Percentiles rank a stretch among this genome's conserved stretches.
Evolutionary conservation across 75 land plant species (phyloP).

Genomic region (Cryptomeria japonica): DNA sequence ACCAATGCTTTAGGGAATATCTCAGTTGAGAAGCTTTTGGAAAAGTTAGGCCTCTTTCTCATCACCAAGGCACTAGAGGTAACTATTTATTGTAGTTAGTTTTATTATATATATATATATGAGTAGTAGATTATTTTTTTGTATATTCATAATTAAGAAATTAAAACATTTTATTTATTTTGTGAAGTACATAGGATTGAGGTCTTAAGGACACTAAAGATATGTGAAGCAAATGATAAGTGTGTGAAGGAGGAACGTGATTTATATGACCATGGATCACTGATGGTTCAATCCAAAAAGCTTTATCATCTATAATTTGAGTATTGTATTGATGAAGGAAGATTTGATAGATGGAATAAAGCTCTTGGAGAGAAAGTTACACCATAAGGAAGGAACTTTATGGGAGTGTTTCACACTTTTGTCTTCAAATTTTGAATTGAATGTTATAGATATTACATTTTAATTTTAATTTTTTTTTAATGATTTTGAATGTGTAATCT

Average conservation of each 20-base stretch:
- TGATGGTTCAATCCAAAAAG: not conserved
- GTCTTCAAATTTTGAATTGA: not conserved
- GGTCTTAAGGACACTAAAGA: not conserved
- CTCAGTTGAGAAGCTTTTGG: not conserved
- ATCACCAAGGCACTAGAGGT: not conserved
- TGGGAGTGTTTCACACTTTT: not conserved
- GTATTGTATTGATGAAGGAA: no score
- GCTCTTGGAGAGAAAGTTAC: no score
- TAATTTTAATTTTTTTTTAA: no score
- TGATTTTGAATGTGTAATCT: not conserved
- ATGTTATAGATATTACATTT: no score
- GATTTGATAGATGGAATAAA: no score
- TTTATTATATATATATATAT: no score
- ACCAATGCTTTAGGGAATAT: not conserved
- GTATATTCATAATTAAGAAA: no score
- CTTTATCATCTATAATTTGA: no score
- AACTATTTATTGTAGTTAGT: not conserved
- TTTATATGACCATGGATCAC: no score
- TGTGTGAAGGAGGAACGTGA: not conserved
- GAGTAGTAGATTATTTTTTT: no score
- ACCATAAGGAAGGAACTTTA: no score
- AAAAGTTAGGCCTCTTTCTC: not conserved
- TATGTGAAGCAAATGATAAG: not conserved
- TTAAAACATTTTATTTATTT: not conserved
- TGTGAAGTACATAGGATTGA: not conserved